Base-by-base conservation (phyloP, 441 rosid genomes). In the Biscutella laevigata region DNA sequence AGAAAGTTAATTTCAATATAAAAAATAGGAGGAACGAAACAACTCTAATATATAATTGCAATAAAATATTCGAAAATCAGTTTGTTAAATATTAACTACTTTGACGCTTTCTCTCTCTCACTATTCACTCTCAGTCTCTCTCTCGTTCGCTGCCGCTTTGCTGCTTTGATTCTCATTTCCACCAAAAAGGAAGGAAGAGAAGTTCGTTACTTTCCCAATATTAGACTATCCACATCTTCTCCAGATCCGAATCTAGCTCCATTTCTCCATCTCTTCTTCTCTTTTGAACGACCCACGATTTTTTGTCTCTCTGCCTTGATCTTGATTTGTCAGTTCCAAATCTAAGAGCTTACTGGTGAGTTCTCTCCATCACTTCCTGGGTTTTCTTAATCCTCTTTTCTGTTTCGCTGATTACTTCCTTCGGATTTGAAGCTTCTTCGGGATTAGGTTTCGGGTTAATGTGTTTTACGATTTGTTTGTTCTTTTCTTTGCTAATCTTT, bases 231-330 rank as follows among this genome's bases (percentile, higher is more conserved):
- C 10, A 50, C 4, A 29, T 6, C 25, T 36, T 30, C 64, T 13
- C 3, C 20, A 59, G 57, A 59, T 59, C 64, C 64, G 64, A 29
- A 38, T 59, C 64, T 59, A 47, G 0, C 56, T n/a, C n/a, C n/a
- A n/a, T n/a, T n/a, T n/a, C n/a, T n/a, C n/a, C n/a, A n/a, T n/a
- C n/a, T n/a, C n/a, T n/a, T n/a, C n/a, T n/a, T n/a, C n/a, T n/a
- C n/a, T n/a, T n/a, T n/a, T n/a, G n/a, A n/a, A n/a, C n/a, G n/a
- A n/a, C n/a, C n/a, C n/a, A n/a, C n/a, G n/a, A n/a, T n/a, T n/a
- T n/a, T n/a, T n/a, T n/a, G n/a, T 59, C 24, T 27, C 48, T 28
- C 44, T 40, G 10, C 27, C 34, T 26, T 17, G 13, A 7, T 36
- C 15, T 10, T 35, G 29, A 12, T 25, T 35, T 25, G n/a, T n/a